Conservation (phyloP, 345 rosid genomes). For the Salix exigua region DNA sequence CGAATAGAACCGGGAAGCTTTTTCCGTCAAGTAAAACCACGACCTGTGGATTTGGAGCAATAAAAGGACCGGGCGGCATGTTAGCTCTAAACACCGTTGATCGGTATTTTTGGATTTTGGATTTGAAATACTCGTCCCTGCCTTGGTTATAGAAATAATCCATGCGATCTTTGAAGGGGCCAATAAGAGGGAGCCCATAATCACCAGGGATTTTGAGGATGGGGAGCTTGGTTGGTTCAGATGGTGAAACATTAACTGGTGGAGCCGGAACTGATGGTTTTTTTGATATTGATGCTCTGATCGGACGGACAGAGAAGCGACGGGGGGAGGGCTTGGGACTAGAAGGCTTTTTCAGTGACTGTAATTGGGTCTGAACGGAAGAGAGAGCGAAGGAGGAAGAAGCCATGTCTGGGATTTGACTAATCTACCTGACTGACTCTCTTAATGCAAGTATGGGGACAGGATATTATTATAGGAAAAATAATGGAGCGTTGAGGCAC, state of each 20-base stretch:
- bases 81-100: conserved; percentile 69
- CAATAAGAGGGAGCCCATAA: conserved; percentile 65
- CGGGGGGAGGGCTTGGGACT: background rate
- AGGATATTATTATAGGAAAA: too few species aligned
- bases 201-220: conserved; percentile 63
- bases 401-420: conserved; percentile 24
- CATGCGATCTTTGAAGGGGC: conserved; percentile 71
- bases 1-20: conserved; percentile 86
- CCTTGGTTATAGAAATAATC: conserved; percentile 77
- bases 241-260: background rate
- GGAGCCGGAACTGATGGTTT: conserved; percentile 17
- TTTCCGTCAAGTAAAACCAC: conserved; percentile 80
- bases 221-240: conserved; percentile 42
- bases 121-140: conserved; percentile 66
- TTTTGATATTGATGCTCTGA: conserved; percentile 44
- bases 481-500: background rate
- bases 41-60: conserved; percentile 57
- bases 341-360: background rate
- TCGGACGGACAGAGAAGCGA: conserved; percentile 17
- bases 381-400: conserved; percentile 28
- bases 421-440: background rate
- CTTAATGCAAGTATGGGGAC: background rate
- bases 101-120: conserved; percentile 52
- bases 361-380: conserved; percentile 18
- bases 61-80: conserved; percentile 83